Base-by-base conservation (phyloP, 495 filamentous ascomycete genomes). In the Neurospora sp. region DNA sequence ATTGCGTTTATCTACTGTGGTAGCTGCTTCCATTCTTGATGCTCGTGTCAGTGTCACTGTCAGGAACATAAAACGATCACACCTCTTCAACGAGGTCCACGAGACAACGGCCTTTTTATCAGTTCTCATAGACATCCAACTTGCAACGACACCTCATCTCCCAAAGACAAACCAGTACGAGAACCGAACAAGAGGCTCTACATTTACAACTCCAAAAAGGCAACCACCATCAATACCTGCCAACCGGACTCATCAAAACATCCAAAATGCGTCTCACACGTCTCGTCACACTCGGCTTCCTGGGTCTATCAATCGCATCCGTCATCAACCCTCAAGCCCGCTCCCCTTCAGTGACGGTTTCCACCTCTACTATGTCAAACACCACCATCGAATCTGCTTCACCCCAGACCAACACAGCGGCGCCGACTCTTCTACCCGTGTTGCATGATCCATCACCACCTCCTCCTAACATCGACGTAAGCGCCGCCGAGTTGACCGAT, bases 341-440 rank as follows among this genome's bases (percentile, higher is more conserved):
- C 6, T 0, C 0, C 6, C 0, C 27, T 8, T 35, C 54, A 4
- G 27, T 9, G 14, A 62, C 5, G 4, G 5, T 31, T 11, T 4
- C 23, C 23, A 6, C 1, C 6, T 35, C 46, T 0, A 31, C 11
- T 27, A 27, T 1, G 16, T 0, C 16, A 20, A 20, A 54, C 20
- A n/a, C 18, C 20, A n/a, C 18, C 54, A 16, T 11, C 46, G 20
- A 54, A 27, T 23, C n/a, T 9, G n/a, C 46, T 23, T 23, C 46
- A 3, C 12, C 4, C 27, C 23, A 18, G 12, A 16, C 54, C 27
- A 31, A 5, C 6, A 1, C 6, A 9, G 0, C 27, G 27, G 27
- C 27, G 27, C 27, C 27, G 27, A 27, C 27, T 27, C 27, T 27
- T 27, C 27, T 27, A 27, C 27, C 27, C 27, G 27, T 27, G 27